Conservation (phyloP, 352 stramenopile species). For the Phytophthora ramorum region DNA sequence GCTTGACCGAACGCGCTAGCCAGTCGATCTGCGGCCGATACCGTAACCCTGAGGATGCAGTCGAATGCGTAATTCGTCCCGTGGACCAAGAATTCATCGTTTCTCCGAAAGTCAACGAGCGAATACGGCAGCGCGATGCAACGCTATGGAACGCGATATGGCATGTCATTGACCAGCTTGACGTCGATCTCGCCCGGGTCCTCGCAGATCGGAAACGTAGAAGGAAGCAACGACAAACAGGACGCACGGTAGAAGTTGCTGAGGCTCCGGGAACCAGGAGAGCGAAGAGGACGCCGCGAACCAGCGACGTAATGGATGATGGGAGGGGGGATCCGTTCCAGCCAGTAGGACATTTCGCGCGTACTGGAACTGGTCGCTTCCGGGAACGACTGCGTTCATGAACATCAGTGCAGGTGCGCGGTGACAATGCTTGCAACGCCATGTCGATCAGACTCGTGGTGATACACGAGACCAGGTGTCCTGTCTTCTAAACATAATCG, state of each 20-base stretch:
- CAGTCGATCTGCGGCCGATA: conserved; percentile 3
- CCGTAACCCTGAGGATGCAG: conserved; percentile 29
- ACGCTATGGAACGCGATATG: conserved; percentile 4
- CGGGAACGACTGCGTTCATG: neutral
- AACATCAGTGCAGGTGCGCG: neutral
- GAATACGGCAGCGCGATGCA: neutral
- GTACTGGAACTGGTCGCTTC: neutral
- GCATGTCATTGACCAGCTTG: conserved; percentile 18
- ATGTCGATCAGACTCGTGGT: conserved; percentile 13
- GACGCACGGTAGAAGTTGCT: conserved; percentile 26
- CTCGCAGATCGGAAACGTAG: neutral
- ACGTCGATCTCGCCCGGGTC: conserved; percentile 12
- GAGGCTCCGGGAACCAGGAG: conserved; percentile 30
- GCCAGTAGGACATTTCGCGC: conserved; percentile 10
- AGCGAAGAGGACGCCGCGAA: conserved; percentile 10
- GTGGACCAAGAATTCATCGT: conserved; percentile 30
- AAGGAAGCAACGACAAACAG: conserved; percentile 8
- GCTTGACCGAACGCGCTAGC: neutral
- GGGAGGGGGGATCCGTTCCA: conserved; percentile 8
- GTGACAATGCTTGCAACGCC: neutral
- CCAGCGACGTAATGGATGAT: conserved; percentile 16
- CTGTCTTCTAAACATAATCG: conserved; percentile 15
- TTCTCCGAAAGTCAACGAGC: conserved; percentile 18
- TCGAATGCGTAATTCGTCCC: conserved; percentile 37
- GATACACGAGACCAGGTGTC: conserved; percentile 11